These are phyloP conservation scores for Ceratobasidium sp. DNA, from an alignment of 1,284 basidiomycete species.

Conservation along the genomic window DNA sequence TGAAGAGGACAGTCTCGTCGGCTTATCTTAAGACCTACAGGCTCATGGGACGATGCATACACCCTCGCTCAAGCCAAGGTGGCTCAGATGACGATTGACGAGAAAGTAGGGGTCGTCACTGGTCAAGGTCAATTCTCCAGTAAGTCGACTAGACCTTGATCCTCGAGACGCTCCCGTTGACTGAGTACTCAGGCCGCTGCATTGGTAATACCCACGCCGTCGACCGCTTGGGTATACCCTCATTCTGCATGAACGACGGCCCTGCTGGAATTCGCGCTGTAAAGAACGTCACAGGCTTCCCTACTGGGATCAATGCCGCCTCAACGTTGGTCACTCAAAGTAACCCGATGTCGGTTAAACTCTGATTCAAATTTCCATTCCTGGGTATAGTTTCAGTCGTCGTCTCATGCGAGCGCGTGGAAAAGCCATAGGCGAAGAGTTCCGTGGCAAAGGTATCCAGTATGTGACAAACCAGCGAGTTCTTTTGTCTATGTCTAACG, in stretches of 20 bases:
- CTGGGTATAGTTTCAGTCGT: slow-evolving; percentile 22
- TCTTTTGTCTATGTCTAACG: background rate
- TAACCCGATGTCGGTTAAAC: background rate
- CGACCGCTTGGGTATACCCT: slow-evolving; percentile 30
- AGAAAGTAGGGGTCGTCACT: slow-evolving; percentile 41
- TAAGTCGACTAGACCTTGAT: background rate
- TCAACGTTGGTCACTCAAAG: slow-evolving; percentile 10
- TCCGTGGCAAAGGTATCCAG: slow-evolving; percentile 38
- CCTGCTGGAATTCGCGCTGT: slow-evolving; percentile 37
- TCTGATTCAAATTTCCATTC: background rate
- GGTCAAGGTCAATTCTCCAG: slow-evolving; percentile 41
- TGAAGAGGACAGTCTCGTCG: background rate
- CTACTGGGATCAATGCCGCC: slow-evolving; percentile 34
- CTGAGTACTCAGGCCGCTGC: slow-evolving; percentile 8
- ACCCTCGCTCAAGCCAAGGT: slow-evolving; percentile 27
- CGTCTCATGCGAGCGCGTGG: slow-evolving; percentile 35
- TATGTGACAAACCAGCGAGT: background rate
- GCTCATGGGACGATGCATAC: slow-evolving; percentile 40
- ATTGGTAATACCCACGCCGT: slow-evolving; percentile 35
- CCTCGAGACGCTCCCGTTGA: background rate
- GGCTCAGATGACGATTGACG: slow-evolving; percentile 41
- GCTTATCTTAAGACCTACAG: background rate
- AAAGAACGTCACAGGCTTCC: slow-evolving; percentile 36
- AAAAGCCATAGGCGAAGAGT: slow-evolving; percentile 37
- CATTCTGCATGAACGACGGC: slow-evolving; percentile 35